Conservation (phyloP, 2,329 filamentous ascomycete species). For the Cercospora nicotianae region DNA sequence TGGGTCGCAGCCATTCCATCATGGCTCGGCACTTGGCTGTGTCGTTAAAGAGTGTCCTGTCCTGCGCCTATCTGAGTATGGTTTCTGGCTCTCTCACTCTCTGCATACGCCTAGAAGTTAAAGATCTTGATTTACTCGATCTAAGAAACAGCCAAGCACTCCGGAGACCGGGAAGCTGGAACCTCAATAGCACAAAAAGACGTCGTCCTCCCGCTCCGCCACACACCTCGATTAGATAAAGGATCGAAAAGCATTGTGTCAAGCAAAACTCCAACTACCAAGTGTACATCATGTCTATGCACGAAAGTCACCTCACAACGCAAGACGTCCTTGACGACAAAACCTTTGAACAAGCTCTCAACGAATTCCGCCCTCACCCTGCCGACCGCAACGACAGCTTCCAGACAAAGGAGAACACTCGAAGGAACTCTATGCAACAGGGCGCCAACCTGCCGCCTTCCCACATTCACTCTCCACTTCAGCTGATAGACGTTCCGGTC, state of each 20-base stretch:
- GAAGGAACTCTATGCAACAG: slow-evolving; percentile 19
- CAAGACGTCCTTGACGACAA: slow-evolving; percentile 1
- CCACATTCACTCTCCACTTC: slow-evolving; percentile 4
- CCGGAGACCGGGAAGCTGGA: not conserved
- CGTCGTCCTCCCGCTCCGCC: not conserved
- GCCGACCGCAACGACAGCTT: slow-evolving; percentile 9
- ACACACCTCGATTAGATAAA: not conserved
- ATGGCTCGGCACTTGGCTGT: slow-evolving; percentile 1
- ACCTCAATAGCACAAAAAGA: not conserved
- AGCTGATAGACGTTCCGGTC: not conserved
- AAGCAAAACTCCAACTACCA: not conserved
- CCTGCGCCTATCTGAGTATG: not conserved
- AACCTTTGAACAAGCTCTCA: not conserved
- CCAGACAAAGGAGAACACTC: slow-evolving; percentile 16
- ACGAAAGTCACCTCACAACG: slow-evolving; percentile 2
- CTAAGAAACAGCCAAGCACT: not conserved
- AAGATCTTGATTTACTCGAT: not conserved
- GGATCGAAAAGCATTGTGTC: not conserved
- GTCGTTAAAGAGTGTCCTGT: not conserved
- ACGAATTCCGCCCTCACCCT: not conserved
- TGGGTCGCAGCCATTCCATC: slow-evolving; percentile 7
- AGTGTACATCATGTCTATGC: not conserved
- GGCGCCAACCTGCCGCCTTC: slow-evolving; percentile 9
- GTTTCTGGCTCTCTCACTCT: not conserved
- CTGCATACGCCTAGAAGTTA: not conserved